Evolutionary conservation across 306 rosid species (phyloP).

Genomic region (Sicyos edulis): DNA sequence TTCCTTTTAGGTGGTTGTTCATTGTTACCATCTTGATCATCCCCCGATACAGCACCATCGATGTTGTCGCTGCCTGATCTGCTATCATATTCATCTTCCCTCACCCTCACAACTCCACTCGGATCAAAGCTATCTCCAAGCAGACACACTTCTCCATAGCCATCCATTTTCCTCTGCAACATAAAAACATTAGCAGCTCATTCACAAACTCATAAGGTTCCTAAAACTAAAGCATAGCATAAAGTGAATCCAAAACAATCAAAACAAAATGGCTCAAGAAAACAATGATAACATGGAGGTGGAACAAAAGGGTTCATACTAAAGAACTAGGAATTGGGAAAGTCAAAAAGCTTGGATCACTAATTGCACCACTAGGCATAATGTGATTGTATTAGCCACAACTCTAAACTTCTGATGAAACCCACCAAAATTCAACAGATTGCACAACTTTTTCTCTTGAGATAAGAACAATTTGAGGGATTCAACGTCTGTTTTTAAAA

Average conservation of each 20-base stretch:
- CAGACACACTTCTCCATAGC: constrained; percentile 41
- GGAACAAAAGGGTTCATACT: constrained; percentile 34
- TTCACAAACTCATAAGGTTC: constrained; percentile 12
- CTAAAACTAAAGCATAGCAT: neutral
- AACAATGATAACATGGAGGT: constrained; percentile 5
- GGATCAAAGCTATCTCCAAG: constrained; percentile 54
- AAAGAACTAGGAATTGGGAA: constrained; percentile 27
- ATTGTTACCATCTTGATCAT: constrained; percentile 59
- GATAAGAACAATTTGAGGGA: constrained; percentile 1
- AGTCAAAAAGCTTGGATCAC: constrained; percentile 28
- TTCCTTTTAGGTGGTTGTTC: constrained; percentile 48
- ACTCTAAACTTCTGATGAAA: constrained; percentile 24
- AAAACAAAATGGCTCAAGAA: constrained; percentile 22
- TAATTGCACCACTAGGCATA: constrained; percentile 29
- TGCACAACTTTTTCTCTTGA: neutral
- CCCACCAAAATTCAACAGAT: constrained; percentile 34
- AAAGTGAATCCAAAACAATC: neutral
- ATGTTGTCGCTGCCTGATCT: constrained; percentile 79
- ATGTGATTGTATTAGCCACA: constrained; percentile 11
- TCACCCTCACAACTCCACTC: constrained; percentile 42
- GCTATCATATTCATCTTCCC: constrained; percentile 77
- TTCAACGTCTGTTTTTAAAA: neutral
- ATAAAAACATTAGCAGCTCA: constrained; percentile 24
- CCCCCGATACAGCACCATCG: constrained; percentile 60
- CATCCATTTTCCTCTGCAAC: constrained; percentile 65